A percentile compares a stretch with the other conserved stretches of the same genome.
phyloP scores from a whole-genome alignment of 2,329 filamentous ascomycete genomes.

The Orbilia quercus region DNA sequence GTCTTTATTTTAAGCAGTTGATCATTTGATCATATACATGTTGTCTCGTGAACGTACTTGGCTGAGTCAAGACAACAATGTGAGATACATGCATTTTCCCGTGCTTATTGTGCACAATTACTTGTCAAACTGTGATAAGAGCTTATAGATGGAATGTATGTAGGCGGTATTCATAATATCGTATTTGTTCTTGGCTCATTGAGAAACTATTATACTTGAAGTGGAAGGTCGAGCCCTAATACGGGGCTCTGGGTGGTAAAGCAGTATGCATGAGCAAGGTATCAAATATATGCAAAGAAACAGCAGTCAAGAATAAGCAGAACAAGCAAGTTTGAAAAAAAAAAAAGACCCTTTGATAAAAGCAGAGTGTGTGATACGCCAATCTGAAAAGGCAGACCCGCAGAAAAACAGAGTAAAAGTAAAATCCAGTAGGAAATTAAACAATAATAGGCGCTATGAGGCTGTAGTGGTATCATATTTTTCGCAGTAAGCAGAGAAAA shows the following conservation, averaged over 20 bases:
- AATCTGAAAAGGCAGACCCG: neutral
- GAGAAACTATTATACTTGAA: neutral
- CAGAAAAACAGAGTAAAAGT: constrained; percentile 9
- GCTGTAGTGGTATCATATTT: constrained; percentile 48
- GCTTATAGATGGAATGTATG: neutral
- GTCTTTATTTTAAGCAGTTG: neutral
- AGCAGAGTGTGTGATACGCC: constrained; percentile 5
- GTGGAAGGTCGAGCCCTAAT: neutral
- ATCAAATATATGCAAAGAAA: constrained; percentile 19
- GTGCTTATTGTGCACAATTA: too few species aligned
- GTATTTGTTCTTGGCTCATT: neutral
- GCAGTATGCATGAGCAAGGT: too few species aligned
- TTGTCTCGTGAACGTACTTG: too few species aligned
- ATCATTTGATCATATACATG: constrained; percentile 24
- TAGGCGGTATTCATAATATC: neutral
- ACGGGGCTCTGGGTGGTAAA: too few species aligned
- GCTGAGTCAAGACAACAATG: too few species aligned
- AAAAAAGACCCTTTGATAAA: neutral
- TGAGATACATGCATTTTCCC: too few species aligned
- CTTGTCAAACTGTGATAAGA: neutral
- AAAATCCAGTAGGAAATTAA: constrained; percentile 22
- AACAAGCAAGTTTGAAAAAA: constrained; percentile 7
- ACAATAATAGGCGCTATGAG: constrained; percentile 38
- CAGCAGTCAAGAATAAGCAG: constrained; percentile 1
- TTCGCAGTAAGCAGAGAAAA: constrained; percentile 10